A percentile compares a stretch with the other conserved stretches of the same genome.
Evolutionary conservation across 441 rosid genomes (phyloP).

Genomic region (Pelargonium cotyledonis): DNA sequence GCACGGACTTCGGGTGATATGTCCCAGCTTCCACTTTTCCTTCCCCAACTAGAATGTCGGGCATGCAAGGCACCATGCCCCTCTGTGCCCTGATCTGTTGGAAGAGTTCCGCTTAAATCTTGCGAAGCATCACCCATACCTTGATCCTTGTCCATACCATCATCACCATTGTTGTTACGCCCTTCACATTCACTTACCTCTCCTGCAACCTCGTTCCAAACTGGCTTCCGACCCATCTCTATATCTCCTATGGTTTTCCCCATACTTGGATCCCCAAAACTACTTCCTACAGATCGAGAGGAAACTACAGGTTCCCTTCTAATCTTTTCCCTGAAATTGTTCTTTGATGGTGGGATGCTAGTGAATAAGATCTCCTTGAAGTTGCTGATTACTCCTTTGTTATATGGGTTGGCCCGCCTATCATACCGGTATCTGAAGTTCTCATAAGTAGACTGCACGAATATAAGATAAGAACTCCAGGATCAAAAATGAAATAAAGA

Average conservation of each 20-base stretch:
- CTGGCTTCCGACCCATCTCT: constrained; percentile 82
- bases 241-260: constrained; percentile 73
- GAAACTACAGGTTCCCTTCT: constrained; percentile 52
- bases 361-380: constrained; percentile 53
- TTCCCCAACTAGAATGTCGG: constrained; percentile 90
- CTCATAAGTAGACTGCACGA: constrained; percentile 79
- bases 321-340: constrained; percentile 64
- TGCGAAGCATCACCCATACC: constrained; percentile 71
- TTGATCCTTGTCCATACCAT: constrained; percentile 61
- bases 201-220: constrained; percentile 66
- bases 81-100: constrained; percentile 19
- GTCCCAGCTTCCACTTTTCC: constrained; percentile 97
- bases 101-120: constrained; percentile 36
- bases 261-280: constrained; percentile 85
- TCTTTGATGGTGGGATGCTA: constrained; percentile 24
- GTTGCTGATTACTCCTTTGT: constrained; percentile 58
- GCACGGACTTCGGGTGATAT: constrained; percentile 94
- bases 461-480: constrained; percentile 5
- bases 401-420: constrained; percentile 65
- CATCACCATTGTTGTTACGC: constrained; percentile 40
- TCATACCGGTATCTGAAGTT: constrained; percentile 87
- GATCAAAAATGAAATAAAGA: background rate
- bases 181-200: constrained; percentile 50
- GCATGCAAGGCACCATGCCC: constrained; percentile 32
- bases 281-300: constrained; percentile 42